Percentiles rank a stretch among this genome's conserved stretches.
phyloP scores from a whole-genome alignment of 2,329 filamentous ascomycete genomes.

The Calycina herbarum region DNA sequence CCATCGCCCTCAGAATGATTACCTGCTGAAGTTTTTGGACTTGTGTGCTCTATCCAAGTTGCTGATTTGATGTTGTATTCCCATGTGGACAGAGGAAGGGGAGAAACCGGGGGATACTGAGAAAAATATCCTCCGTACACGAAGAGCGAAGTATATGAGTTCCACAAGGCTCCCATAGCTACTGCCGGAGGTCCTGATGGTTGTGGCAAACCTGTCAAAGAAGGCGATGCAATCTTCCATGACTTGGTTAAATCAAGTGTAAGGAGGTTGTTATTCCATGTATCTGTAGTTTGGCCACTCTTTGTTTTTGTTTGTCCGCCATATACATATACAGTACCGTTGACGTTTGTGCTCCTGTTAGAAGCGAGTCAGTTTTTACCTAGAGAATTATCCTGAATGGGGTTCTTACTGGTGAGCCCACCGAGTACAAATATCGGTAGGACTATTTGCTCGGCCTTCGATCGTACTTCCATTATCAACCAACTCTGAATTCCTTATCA shows the following conservation, averaged over 20 bases:
- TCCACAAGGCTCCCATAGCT: constrained; percentile 74
- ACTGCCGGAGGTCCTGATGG: constrained; percentile 71
- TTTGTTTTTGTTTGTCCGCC: constrained; percentile 65
- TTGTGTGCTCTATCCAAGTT: constrained; percentile 62
- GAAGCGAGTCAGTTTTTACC: constrained; percentile 17
- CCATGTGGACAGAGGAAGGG: constrained; percentile 65
- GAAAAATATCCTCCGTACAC: constrained; percentile 76
- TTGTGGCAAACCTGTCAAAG: constrained; percentile 60
- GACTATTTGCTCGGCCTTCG: constrained; percentile 46
- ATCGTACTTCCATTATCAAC: constrained; percentile 37
- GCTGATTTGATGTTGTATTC: constrained; percentile 62
- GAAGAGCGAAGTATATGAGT: constrained; percentile 67
- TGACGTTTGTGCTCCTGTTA: constrained; percentile 58
- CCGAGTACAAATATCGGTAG: constrained; percentile 60
- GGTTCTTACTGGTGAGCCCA: constrained; percentile 58
- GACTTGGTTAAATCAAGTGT: constrained; percentile 69
- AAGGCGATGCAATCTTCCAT: constrained; percentile 67
- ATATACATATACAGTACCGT: constrained; percentile 75
- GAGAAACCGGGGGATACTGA: constrained; percentile 57
- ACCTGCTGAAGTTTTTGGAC: constrained; percentile 63
- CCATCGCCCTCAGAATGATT: constrained; percentile 58
- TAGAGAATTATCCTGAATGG: background rate
- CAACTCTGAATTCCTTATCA: constrained; percentile 40
- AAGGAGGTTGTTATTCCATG: constrained; percentile 70
- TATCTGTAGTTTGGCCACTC: constrained; percentile 58